Percentiles rank a stretch among this genome's conserved stretches.
phyloP scores from a whole-genome alignment of 768 basidiomycete species.

The Auriscalpium microsporum region DNA sequence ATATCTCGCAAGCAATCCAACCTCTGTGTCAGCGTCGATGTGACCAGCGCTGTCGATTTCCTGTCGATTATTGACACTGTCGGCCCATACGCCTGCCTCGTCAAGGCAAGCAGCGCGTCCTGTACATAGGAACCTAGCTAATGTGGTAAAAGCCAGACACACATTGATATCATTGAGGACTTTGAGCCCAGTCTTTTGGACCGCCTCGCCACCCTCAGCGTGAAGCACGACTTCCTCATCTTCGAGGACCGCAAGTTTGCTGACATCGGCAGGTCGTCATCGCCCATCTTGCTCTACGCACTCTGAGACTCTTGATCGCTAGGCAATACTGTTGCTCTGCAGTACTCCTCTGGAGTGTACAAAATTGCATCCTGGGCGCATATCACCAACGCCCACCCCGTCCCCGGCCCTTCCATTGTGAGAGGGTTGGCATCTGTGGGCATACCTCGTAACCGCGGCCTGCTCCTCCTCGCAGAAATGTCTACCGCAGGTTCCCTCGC shows the following conservation, averaged over 20 bases:
- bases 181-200: constrained; percentile 68
- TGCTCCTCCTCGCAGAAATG: constrained; percentile 95
- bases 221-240: constrained; percentile 86
- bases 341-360: constrained; percentile 90
- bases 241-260: constrained; percentile 99
- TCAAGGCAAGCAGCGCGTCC: constrained; percentile 59
- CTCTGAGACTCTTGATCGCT: neutral
- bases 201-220: constrained; percentile 58
- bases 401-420: constrained; percentile 93
- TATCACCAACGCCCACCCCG: constrained; percentile 92
- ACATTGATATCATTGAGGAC: constrained; percentile 92
- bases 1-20: constrained; percentile 87
- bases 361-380: constrained; percentile 95
- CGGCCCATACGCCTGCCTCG: constrained; percentile 83
- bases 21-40: constrained; percentile 93
- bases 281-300: neutral
- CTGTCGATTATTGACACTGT: constrained; percentile 82
- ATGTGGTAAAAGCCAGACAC: constrained; percentile 52
- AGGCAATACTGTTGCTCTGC: constrained; percentile 96
- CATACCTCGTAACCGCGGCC: constrained; percentile 72
- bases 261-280: constrained; percentile 70
- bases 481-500: constrained; percentile 84
- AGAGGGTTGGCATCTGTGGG: constrained; percentile 86
- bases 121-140: constrained; percentile 20
- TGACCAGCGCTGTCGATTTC: constrained; percentile 70